Base-by-base conservation (phyloP, 2,329 filamentous ascomycete species). In the Penicillium sp. region DNA sequence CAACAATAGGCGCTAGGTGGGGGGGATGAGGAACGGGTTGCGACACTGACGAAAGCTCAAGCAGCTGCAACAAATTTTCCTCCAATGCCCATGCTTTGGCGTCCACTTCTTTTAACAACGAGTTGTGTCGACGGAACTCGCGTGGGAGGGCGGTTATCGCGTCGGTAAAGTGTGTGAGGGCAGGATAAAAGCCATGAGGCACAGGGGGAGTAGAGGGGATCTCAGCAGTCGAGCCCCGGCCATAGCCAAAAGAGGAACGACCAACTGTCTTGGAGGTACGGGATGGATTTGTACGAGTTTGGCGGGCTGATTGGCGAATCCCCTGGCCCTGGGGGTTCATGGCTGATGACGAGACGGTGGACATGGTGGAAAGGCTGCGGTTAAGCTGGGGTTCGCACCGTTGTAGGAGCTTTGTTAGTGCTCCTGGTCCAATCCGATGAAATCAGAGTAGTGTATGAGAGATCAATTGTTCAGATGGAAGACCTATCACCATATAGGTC, bases 51-150 rank as follows among this genome's bases (percentile, higher is more conserved):
- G 74, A 70, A 25, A 59, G 58, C 58, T 74, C 82, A 67, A 96
- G 85, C 60, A 96, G 83, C 70, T 89, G 84, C 70, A 89, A 88
- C 57, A 99, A 83, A 69, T 88, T 85, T 67, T 95, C 89, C 73
- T 96, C 92, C 7, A 95, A 90, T 26, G 87, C 88, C 76, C 93
- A 95, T 63, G 96, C 90, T 78, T 99, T 99, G 62, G 93, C 93
- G 79, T 99, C 95, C 48, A 98, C 95, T 78, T 99, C 95, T 75
- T 97, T 97, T 66, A 99, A 83, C 55, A 98, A 84, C 33, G 93
- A 97, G 68, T 96, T 96, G 75, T 99, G 93, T 71, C 92, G 88
- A 67, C 96, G 92, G 50, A 97, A 91, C 78, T 99, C 95, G 74
- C 93, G 93, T 4, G 95, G 95, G 26, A 99, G 85, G 39, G 93